Percentiles rank a stretch among this genome's conserved stretches.
Conservation (phyloP, 768 basidiomycete species). For the Arthromyces matolae region DNA sequence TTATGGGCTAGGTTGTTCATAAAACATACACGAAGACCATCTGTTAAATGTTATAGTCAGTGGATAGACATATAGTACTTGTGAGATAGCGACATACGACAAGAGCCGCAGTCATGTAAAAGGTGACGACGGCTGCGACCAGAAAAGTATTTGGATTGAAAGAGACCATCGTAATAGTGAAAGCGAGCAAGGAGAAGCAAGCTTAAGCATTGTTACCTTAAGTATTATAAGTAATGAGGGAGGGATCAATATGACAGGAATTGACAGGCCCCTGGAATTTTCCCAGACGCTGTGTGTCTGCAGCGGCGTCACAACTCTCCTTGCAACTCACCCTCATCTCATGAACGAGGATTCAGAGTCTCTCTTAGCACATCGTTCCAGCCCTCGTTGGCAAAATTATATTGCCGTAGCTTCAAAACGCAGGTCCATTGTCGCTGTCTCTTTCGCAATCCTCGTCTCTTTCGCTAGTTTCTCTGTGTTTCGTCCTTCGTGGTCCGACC, state of each 20-base stretch:
- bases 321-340: not conserved
- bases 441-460: conserved; percentile 26
- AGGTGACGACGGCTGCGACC: conserved; percentile 68
- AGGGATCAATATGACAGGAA: too few species aligned
- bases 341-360: conserved; percentile 16
- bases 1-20: too few species aligned
- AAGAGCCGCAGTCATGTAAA: conserved; percentile 76
- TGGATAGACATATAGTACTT: not conserved
- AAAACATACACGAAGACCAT: conserved; percentile 49
- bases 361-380: not conserved
- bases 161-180: conserved; percentile 25
- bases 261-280: too few species aligned
- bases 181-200: too few species aligned
- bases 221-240: too few species aligned
- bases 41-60: conserved; percentile 20
- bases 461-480: conserved; percentile 25
- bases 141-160: conserved; percentile 36
- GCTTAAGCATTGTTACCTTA: too few species aligned
- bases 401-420: conserved; percentile 11
- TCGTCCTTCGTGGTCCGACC: conserved; percentile 19
- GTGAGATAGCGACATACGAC: conserved; percentile 41
- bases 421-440: conserved; percentile 24
- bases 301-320: too few species aligned
- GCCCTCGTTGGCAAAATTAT: conserved; percentile 11
- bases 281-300: too few species aligned